Percentiles rank a stretch among this genome's conserved stretches.
Evolutionary conservation across 1,139 yeast genomes (phyloP).

Genomic region (Saccharomyces hybrid): DNA sequence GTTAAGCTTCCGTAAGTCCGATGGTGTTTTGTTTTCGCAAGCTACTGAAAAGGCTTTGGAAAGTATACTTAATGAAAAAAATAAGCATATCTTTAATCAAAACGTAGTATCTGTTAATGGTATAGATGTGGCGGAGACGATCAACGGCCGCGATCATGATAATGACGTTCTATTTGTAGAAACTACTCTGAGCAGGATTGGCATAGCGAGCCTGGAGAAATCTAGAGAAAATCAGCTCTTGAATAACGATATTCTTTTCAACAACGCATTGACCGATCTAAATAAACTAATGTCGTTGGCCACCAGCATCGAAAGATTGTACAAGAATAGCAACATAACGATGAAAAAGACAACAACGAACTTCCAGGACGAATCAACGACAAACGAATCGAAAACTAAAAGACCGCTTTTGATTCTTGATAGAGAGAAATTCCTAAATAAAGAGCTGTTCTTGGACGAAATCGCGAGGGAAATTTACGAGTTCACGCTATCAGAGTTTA

Average conservation of each 20-base stretch:
- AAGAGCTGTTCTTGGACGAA: slow-evolving; percentile 31
- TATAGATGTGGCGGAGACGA: slow-evolving; percentile 3
- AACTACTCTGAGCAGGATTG: slow-evolving; percentile 31
- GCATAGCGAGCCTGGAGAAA: slow-evolving; percentile 66
- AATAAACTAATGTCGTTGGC: slow-evolving; percentile 73
- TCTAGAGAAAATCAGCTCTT: slow-evolving; percentile 49
- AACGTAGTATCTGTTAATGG: slow-evolving; percentile 25
- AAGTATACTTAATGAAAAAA: slow-evolving; percentile 33
- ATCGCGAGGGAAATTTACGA: slow-evolving; percentile 51
- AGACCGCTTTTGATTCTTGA: slow-evolving; percentile 28
- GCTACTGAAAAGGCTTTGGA: slow-evolving; percentile 38
- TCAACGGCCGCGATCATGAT: slow-evolving; percentile 8
- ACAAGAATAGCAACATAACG: slow-evolving; percentile 19
- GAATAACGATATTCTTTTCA: slow-evolving; percentile 55
- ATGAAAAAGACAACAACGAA: slow-evolving; percentile 15
- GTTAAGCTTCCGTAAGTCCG: slow-evolving; percentile 56
- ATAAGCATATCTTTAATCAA: slow-evolving; percentile 28
- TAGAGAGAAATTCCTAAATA: slow-evolving; percentile 31
- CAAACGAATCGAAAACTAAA: background rate
- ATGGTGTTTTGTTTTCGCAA: slow-evolving; percentile 42
- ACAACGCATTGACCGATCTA: slow-evolving; percentile 67
- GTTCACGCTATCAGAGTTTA: slow-evolving; percentile 36
- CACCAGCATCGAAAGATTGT: slow-evolving; percentile 58
- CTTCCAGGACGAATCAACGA: background rate
- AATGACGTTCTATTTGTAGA: slow-evolving; percentile 15